Evolutionary conservation across 768 basidiomycete species (phyloP).

Genomic region (Dioszegia hungarica): DNA sequence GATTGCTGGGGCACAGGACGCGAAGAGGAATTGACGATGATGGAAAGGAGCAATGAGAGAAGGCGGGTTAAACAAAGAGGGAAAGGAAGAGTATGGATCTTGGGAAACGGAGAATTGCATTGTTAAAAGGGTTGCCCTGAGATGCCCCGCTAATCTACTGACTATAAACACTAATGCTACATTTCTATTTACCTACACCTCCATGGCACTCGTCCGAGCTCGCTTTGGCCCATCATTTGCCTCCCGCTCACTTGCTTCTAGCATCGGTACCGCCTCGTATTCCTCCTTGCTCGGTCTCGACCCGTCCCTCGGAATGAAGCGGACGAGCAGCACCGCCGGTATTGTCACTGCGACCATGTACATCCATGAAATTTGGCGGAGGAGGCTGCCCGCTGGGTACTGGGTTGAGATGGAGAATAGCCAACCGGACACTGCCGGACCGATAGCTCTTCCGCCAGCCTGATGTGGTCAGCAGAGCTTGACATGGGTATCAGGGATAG

Average conservation of each 20-base stretch:
- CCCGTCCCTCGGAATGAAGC: constrained; percentile 6
- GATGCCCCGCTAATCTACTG: no score
- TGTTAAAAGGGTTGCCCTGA: no score
- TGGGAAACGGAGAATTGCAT: no score
- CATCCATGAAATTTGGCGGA: constrained; percentile 31
- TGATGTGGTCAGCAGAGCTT: background rate
- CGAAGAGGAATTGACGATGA: no score
- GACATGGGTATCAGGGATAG: background rate
- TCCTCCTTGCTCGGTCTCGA: constrained; percentile 1
- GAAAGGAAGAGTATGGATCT: no score
- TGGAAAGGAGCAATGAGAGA: no score
- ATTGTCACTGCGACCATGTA: constrained; percentile 15
- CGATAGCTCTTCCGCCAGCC: constrained; percentile 28
- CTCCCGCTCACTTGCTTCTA: background rate
- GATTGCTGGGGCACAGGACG: background rate
- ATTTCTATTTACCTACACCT: background rate
- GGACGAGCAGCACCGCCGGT: constrained; percentile 12
- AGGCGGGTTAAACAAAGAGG: no score
- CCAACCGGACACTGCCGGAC: constrained; percentile 34
- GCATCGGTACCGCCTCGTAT: constrained; percentile 22
- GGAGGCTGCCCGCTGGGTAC: constrained; percentile 18
- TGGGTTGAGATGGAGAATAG: constrained; percentile 35
- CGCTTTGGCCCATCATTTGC: background rate
- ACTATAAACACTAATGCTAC: background rate
- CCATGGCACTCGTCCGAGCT: background rate